Percentiles rank a stretch among this genome's conserved stretches.
These are phyloP conservation scores for Parasitella parasitica DNA, from an alignment of 371 early-diverging fungal species.

Conservation along the genomic window DNA sequence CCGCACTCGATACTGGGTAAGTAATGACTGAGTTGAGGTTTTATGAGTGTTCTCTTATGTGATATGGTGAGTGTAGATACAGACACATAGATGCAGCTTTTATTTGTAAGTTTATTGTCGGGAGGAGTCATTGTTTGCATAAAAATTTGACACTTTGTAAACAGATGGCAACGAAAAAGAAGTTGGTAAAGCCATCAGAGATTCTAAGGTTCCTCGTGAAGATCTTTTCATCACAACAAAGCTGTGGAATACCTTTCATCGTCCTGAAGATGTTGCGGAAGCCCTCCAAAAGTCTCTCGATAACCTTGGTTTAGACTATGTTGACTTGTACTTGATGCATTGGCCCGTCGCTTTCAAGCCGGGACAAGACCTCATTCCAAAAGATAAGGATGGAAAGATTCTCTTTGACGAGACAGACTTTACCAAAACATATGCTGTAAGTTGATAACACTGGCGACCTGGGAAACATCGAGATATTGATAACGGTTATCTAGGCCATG, in stretches of 20 bases:
- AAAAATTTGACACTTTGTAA: not conserved
- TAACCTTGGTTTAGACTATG: slow-evolving; percentile 60
- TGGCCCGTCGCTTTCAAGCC: slow-evolving; percentile 31
- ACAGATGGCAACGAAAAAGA: slow-evolving; percentile 66
- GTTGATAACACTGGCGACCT: too few species aligned
- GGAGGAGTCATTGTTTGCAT: too few species aligned
- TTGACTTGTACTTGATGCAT: slow-evolving; percentile 75
- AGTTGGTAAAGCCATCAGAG: slow-evolving; percentile 73
- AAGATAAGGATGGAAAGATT: slow-evolving; percentile 33
- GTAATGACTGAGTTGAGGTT: too few species aligned
- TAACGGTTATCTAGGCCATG: slow-evolving; percentile 54
- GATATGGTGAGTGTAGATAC: slow-evolving; percentile 15
- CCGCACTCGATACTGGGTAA: slow-evolving; percentile 41
- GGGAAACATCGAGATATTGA: not conserved
- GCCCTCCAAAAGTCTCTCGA: slow-evolving; percentile 50
- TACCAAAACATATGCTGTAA: slow-evolving; percentile 55
- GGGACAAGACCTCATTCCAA: slow-evolving; percentile 26
- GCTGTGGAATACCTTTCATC: slow-evolving; percentile 64
- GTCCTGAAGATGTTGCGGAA: slow-evolving; percentile 48
- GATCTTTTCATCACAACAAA: slow-evolving; percentile 89
- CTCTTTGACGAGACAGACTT: slow-evolving; percentile 18
- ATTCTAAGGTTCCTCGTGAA: slow-evolving; percentile 59
- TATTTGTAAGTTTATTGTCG: slow-evolving; percentile 26
- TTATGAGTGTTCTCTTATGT: too few species aligned
- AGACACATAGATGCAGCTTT: slow-evolving; percentile 31